Evolutionary conservation across 306 rosid genomes (phyloP), one percentile per base, ranked within the genome.

Genomic region (Fagus crenata): DNA sequence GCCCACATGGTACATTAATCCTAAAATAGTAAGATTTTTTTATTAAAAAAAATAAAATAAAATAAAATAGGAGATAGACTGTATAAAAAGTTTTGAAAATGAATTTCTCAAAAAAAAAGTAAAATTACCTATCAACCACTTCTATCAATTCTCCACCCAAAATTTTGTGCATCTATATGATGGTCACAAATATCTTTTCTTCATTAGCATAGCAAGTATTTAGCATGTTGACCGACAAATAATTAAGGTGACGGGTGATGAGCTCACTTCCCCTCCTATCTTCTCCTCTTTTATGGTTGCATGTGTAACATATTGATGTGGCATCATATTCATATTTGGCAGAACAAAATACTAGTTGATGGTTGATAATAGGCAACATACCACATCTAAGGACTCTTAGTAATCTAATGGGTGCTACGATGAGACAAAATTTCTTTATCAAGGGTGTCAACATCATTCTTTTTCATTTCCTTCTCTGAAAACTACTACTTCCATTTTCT

Each of bases 401-500:
- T 46, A 3, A 46, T 46, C 51, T 7, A 60, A 60, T 0, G 13
- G 31, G 40, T 60, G 33, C 39, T 1, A 5, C 4, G 67, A 60
- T 32, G 4, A 32, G 39, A 60, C 67, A 60, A 11, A 60, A 3
- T 60, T 46, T 46, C 51, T 46, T 0, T 46, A 46, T 46, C 28
- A 8, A 63, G 9, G 35, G 6, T 63, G 69, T 63, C 69, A 36
- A 63, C 15, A 14, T 61, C 68, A 14, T 6, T 63, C 11, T 13
- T 35, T 63, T 63, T 63, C 69, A 36, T 35, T 63, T 63, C 7
- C 17, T 63, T 61, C 32, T 33, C 68, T 18, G 69, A 63, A 35
- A 63, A 39, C 69, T 9, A 12, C 7, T 12, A 31, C 67, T 59
- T 11, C 28, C 39, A 28, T 63, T 35, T 63, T 35, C 9, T 14